Evolutionary conservation across 371 early-diverging fungal genomes (phyloP).

Genomic region (Dichotomocladium elegans): DNA sequence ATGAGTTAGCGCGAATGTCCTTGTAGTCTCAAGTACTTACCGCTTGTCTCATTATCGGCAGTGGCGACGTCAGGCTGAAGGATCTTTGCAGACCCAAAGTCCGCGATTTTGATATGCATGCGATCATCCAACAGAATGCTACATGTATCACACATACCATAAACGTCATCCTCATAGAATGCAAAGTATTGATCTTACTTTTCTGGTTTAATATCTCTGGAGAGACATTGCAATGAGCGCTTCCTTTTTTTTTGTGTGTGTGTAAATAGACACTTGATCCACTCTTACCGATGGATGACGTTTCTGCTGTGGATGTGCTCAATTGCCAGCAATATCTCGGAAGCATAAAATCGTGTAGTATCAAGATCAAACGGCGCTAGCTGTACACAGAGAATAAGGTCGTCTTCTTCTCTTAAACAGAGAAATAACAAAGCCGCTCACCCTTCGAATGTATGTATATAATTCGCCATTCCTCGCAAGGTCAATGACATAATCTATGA

Average conservation of each 20-base stretch:
- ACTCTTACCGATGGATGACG: conserved; percentile 70
- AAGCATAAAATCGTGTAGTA: conserved; percentile 78
- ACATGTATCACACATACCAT: background rate
- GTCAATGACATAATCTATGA: conserved; percentile 83
- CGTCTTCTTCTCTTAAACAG: too few species aligned
- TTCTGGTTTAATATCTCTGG: conserved; percentile 87
- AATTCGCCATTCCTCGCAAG: conserved; percentile 89
- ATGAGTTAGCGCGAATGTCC: background rate
- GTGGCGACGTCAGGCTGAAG: conserved; percentile 27
- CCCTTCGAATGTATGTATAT: conserved; percentile 69
- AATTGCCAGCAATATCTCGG: conserved; percentile 84
- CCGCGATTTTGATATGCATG: conserved; percentile 92
- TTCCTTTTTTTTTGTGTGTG: too few species aligned
- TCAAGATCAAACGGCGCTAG: conserved; percentile 67
- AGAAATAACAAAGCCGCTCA: conserved; percentile 24
- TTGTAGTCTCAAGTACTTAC: background rate
- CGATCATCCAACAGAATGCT: conserved; percentile 78
- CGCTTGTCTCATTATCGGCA: background rate
- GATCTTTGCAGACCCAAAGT: conserved; percentile 97
- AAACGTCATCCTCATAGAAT: too few species aligned
- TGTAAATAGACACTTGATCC: background rate
- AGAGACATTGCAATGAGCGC: background rate
- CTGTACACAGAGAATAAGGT: too few species aligned
- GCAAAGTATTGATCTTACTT: conserved; percentile 54
- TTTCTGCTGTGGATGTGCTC: conserved; percentile 80